Evolutionary conservation across 1,284 basidiomycete species (phyloP).

Genomic region (Puccinia horiana): DNA sequence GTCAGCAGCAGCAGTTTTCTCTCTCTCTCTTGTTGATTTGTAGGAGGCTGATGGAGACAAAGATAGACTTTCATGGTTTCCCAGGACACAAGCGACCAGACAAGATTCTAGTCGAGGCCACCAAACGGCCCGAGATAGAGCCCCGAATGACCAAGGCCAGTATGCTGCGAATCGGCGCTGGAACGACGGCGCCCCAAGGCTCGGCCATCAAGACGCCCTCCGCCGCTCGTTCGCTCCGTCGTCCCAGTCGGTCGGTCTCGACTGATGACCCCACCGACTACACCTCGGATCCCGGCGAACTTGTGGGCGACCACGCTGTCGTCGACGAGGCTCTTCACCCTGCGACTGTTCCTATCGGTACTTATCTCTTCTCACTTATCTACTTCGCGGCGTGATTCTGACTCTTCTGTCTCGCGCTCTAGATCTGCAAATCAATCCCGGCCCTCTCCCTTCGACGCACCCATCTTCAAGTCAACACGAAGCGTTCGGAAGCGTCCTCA

Average conservation of each 20-base stretch:
- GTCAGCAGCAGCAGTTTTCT: not conserved
- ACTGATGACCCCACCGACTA: too few relatives aligned
- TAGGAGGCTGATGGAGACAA: too few relatives aligned
- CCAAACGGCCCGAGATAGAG: not conserved
- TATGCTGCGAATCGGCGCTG: not conserved
- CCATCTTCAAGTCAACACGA: too few relatives aligned
- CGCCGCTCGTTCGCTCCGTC: not conserved
- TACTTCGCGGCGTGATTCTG: too few relatives aligned
- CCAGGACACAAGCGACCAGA: constrained; percentile 32
- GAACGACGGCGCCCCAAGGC: not conserved
- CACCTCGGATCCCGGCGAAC: too few relatives aligned
- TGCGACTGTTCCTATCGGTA: not conserved
- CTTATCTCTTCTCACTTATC: too few relatives aligned
- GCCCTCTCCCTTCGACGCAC: too few relatives aligned
- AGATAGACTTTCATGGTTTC: not conserved
- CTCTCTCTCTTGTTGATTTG: not conserved
- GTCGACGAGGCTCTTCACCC: not conserved
- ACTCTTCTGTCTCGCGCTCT: not conserved
- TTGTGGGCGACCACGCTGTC: too few relatives aligned
- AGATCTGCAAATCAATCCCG: too few relatives aligned
- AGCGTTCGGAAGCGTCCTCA: not conserved
- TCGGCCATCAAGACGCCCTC: not conserved
- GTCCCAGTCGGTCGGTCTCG: too few relatives aligned
- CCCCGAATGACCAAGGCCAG: constrained; percentile 8
- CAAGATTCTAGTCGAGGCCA: constrained; percentile 31